phyloP scores from a whole-genome alignment of 2,329 filamentous ascomycete genomes.

The Neopestalotiopsis clavispora region DNA sequence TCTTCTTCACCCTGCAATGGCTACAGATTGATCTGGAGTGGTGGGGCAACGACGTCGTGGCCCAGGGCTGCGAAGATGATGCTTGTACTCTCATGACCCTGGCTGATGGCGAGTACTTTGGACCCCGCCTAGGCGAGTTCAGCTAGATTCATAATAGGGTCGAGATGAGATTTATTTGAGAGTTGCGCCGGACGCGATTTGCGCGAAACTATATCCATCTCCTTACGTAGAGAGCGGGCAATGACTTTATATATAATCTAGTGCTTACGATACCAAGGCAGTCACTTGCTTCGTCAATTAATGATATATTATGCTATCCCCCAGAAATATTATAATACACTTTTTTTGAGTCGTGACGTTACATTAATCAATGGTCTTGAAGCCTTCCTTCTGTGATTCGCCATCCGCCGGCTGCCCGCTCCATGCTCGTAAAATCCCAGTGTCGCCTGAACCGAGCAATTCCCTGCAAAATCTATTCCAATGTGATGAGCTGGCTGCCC shows the following conservation, averaged over 20 bases:
- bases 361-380: too few species aligned
- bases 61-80: slow-evolving; percentile 46
- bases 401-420: too few species aligned
- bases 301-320: not conserved
- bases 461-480: too few species aligned
- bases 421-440: too few species aligned
- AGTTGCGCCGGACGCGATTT: not conserved
- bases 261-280: slow-evolving; percentile 1
- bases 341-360: too few species aligned
- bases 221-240: not conserved
- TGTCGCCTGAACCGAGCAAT: too few species aligned
- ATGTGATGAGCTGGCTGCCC: too few species aligned
- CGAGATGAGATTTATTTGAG: not conserved
- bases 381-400: too few species aligned
- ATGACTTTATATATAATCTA: not conserved
- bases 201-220: not conserved
- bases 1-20: slow-evolving; percentile 33
- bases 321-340: too few species aligned
- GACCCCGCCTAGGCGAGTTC: slow-evolving; percentile 26
- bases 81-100: slow-evolving; percentile 44
- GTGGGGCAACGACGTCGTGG: slow-evolving; percentile 50
- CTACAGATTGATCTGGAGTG: slow-evolving; percentile 35
- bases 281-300: not conserved
- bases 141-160: not conserved
- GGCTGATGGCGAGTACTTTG: slow-evolving; percentile 34